phyloP scores from a whole-genome alignment of 2,329 filamentous ascomycete genomes.

The Aspergillus niger region DNA sequence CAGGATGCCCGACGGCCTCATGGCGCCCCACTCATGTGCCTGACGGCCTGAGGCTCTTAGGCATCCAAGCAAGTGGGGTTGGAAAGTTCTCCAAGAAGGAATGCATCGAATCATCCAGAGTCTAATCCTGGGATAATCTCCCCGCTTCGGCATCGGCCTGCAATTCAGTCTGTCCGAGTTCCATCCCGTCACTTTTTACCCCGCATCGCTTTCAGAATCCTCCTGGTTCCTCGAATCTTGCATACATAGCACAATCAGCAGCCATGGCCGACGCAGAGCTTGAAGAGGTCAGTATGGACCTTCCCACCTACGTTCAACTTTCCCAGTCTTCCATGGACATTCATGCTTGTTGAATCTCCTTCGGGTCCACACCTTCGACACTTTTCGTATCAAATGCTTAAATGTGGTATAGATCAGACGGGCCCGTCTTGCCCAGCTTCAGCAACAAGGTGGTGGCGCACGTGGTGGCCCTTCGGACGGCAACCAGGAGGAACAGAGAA shows the following conservation, averaged over 20 bases:
- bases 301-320: not conserved
- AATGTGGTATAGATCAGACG: constrained; percentile 70
- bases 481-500: constrained; percentile 64
- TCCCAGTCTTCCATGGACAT: not conserved
- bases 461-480: constrained; percentile 53
- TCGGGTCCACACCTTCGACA: not conserved
- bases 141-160: not conserved
- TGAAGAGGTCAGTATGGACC: constrained; percentile 54
- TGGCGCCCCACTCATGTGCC: constrained; percentile 20
- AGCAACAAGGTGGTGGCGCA: constrained; percentile 62
- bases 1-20: constrained; percentile 12
- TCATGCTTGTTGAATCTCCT: not conserved
- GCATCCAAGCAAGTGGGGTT: constrained; percentile 19
- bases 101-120: not conserved
- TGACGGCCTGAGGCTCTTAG: constrained; percentile 22
- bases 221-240: not conserved
- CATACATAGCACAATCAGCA: not conserved
- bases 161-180: not conserved
- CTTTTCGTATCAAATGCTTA: constrained; percentile 12
- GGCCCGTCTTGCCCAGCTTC: constrained; percentile 90
- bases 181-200: not conserved
- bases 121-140: not conserved
- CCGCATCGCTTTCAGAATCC: not conserved
- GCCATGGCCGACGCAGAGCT: constrained; percentile 67
- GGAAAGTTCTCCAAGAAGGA: constrained; percentile 15